Evolutionary conservation across 352 stramenopile genomes (phyloP), one percentile per base, ranked within the genome.

Genomic region (Phytopythium vexans): DNA sequence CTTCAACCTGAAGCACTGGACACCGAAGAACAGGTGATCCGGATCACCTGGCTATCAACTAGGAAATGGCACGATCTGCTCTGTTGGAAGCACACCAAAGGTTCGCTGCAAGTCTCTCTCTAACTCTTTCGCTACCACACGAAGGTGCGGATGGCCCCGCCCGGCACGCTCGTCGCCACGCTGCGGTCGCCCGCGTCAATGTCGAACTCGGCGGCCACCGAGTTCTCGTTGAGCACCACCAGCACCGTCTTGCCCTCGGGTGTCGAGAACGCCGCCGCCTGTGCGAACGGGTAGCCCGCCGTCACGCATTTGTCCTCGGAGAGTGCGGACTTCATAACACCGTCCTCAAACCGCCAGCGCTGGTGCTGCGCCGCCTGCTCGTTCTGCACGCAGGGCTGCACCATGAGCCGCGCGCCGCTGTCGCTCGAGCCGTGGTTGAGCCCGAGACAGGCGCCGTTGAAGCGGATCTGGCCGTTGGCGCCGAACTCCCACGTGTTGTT

Each of bases 221-320:
- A 86, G 69, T 94, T 92, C 49, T 92, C 82, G 56, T 94, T 94
- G 53, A 94, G 64, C 37, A 92, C 79, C 10, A 94, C 82, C 48
- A 88, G 66, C 35, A 94, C 80, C 49, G 77, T 90, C 48, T 74
- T 77, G 58, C 89, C 69, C 31, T 82, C 60, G 1, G 85, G 85
- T 8, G 82, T 94, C 49, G 84, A 64, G 48, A 94, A 94, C 1
- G 79, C 72, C 36, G 66, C 54, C 0, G 81, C 67, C 56, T 92
- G 84, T 11, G 88, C 66, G 52, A 94, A 89, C 15, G 79, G 66
- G 59, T 92, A 94, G 1, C 84, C 84, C 0, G 75, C 84, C 12
- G 84, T 92, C 49, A 92, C 84, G 16, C 84, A 94, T 60, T 89
- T 83, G 49, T 79, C 68, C 0, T 50, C 37, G 4, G 68, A 72